Conservation (phyloP, 2,329 filamentous ascomycete species). For the Fusarium concolor region DNA sequence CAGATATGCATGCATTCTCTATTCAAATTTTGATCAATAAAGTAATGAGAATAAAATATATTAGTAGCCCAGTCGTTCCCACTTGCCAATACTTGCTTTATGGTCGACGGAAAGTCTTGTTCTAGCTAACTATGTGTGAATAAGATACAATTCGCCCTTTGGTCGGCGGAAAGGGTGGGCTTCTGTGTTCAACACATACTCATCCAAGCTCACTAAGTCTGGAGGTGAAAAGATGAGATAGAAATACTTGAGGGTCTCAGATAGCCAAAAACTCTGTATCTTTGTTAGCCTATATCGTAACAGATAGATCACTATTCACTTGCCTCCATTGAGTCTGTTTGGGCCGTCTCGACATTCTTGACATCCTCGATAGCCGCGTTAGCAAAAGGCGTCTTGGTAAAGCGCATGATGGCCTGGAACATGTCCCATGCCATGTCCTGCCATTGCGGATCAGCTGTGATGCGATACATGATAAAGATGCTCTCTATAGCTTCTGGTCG, state of each 20-base stretch:
- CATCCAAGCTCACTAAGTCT: conserved; percentile 72
- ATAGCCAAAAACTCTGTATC: conserved; percentile 75
- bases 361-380: conserved; percentile 63
- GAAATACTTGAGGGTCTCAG: conserved; percentile 81
- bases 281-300: background rate
- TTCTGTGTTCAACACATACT: conserved; percentile 71
- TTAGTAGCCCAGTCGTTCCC: too few species aligned
- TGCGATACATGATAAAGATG: conserved; percentile 62
- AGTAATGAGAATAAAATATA: too few species aligned
- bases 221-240: conserved; percentile 77
- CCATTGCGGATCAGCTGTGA: conserved; percentile 60
- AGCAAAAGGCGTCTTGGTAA: conserved; percentile 60
- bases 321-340: conserved; percentile 71
- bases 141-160: background rate
- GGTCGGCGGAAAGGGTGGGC: conserved; percentile 58
- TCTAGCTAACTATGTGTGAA: too few species aligned
- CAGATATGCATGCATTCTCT: too few species aligned
- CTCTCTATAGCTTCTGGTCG: conserved; percentile 64
- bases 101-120: too few species aligned
- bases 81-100: background rate
- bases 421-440: conserved; percentile 66
- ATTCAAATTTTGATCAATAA: too few species aligned
- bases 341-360: conserved; percentile 47
- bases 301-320: conserved; percentile 22
- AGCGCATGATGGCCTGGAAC: conserved; percentile 60